Evolutionary conservation across 23 red algal genomes (phyloP), one percentile per base, ranked within the genome.

Genomic region (Cyanidium caldarium): DNA sequence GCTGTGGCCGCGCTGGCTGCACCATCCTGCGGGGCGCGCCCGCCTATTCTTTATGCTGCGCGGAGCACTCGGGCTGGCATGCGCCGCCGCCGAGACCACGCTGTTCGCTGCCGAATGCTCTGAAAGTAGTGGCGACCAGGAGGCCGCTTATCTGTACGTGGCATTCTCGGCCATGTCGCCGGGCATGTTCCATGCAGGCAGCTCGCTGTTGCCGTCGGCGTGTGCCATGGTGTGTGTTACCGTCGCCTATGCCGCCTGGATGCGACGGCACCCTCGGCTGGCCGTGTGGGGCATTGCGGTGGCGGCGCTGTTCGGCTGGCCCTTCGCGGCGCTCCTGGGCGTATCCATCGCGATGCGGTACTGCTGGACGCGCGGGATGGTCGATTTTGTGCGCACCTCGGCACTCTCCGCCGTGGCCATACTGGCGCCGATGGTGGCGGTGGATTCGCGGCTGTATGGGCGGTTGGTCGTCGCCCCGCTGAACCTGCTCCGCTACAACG

Each of bases 401-500:
- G 26, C 38, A 25, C 66, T 84, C 40, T 12, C 5, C 31, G 38
- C 70, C 1, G 35, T 7, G 20, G 39, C 35, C 40, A 45, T 38
- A 21, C 28, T 56, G 16, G 1, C 39, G 2, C 29, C 44, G 0
- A 28, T 75, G 41, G 26, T 65, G 20, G 29, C 40, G 1, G 39
- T 87, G 30, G 90, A 95, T 37, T 84, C 38, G 26, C 57, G 36
- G 17, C 34, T 68, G 35, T 95, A 87, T 78, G 90, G 83, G 15
- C 78, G 77, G 65, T 39, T 76, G 17, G 75, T 46, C 13, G 17
- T 95, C 26, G 41, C 90, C 13, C 83, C 90, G 2, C 10, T 87
- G 30, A 80, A 87, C 21, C 58, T 85, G 43, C 38, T 95, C 3
- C 51, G 79, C 45, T 95, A 95, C 83, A 95, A 95, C 45, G 83